Base-by-base conservation (phyloP, 2,329 filamentous ascomycete species). In the Fusarium sp. region DNA sequence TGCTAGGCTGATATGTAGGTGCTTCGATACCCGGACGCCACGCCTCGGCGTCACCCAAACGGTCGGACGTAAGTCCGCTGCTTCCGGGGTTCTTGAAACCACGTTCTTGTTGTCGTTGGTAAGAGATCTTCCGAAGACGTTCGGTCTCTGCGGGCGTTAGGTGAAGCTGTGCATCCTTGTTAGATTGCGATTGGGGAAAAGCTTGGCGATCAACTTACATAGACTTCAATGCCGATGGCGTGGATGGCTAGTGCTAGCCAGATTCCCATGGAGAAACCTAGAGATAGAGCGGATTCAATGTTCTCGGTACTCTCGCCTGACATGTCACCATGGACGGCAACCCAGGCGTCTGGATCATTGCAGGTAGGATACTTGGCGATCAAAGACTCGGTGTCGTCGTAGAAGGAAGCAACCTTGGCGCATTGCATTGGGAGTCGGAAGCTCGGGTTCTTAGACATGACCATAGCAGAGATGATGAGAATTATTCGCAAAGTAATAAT, bases 401-500 rank as follows among this genome's bases (percentile, higher is more conserved):
- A 70, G 20, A 66, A 70, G 0, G 66, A 70, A 3, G 61, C 62
- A 1, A 67, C 9, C 9, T 66, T 70, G 12, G 44, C 46, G 20
- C 66, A 70, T 22, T 27, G 36, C 50, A 70, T 70, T 7, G 68
- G 50, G 2, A 70, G 25, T 2, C 62, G 38, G 33, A 46, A 70
- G 10, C 42, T 57, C 9, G 66, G 42, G 3, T 33, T 62, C 20
- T 57, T 70, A 5, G 66, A 70, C 68, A 70, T 70, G 20, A 25
- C 2, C 1, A 39, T 0, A 1, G 66, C 68, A 17, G 66, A 61
- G 25, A 62, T 54, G 13, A 70, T 70, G 62, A 70, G 70, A 1
- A 70, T 70, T 2, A 70, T 7, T 17, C 66, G 61, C 1, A 70
- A 4, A 0, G 68, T 70, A 4, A 70, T 70, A 11, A 70, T 70